Evolutionary conservation across 768 basidiomycete species (phyloP), one percentile per base, ranked within the genome.

Genomic region (Termitomyces titanicus): DNA sequence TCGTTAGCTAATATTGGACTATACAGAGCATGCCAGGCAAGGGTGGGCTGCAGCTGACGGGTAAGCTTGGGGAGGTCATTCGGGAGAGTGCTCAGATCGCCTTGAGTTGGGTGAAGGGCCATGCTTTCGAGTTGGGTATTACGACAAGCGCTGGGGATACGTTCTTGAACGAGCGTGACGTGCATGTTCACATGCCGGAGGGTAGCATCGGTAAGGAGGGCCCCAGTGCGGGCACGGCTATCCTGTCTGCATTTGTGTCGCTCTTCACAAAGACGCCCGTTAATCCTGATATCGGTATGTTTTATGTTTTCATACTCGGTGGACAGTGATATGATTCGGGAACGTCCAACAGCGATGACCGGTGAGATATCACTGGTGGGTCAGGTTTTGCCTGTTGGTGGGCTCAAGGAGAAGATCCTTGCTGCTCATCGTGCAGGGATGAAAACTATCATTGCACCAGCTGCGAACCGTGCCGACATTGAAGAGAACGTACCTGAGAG

Each of bases 61-160:
- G 97, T 37, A 98, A 98, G 72, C 86, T 99, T 4, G 96, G 96
- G 42, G 97, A 99, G 64, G 97, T 98, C 57, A 98, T 99, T 68
- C 82, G 92, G 35, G 97, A 98, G 73, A 92, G 89, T 59, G 94
- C 95, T 1, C 93, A 97, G 68, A 97, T 99, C 60, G 93, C 89
- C 4, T 72, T 98, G 57, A 89, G 89, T 65, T 98, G 92, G 89
- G 89, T 96, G 38, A 95, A 94, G 68, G 77, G 86, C 9, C 91
- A 98, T 66, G 92, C 97, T 12, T 89, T 80, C 66, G 86, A 89
- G 48, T 80, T 98, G 11, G 94, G 94, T 3, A 90, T 98, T 64
- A 94, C 94, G 6, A 68, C 79, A 46, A 77, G 79, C 1, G 73
- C 80, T 0, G 82, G 81, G 6, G 89, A 92, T 52, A 86, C 89